Conservation (phyloP, 495 filamentous ascomycete species). For the Durotheca rogersii region DNA sequence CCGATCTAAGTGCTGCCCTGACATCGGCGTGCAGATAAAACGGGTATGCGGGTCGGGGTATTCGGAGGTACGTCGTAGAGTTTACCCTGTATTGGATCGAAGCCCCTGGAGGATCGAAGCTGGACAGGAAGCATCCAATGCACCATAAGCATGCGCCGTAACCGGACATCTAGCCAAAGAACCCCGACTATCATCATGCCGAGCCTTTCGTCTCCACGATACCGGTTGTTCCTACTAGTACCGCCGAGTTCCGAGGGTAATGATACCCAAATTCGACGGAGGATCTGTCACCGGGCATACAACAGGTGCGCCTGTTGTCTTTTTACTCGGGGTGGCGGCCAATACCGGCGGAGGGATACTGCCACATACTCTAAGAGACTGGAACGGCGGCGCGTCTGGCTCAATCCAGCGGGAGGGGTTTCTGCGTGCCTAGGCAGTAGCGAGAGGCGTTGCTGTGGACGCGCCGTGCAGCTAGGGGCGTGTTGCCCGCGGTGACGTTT, state of each 20-base stretch:
- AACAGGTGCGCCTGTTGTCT: background rate
- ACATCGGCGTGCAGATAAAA: no score
- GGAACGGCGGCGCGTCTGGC: background rate
- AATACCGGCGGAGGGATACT: slow-evolving; percentile 1
- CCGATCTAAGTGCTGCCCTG: no score
- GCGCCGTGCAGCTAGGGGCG: slow-evolving; percentile 5
- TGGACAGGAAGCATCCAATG: background rate
- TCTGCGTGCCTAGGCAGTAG: slow-evolving; percentile 3
- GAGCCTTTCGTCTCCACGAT: background rate
- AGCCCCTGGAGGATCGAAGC: background rate
- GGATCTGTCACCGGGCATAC: background rate
- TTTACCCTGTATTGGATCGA: background rate
- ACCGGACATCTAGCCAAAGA: background rate
- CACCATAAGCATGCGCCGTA: background rate
- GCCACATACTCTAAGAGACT: slow-evolving; percentile 25
- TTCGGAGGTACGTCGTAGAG: background rate
- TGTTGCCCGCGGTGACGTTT: slow-evolving; percentile 9
- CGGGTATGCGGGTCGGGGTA: background rate
- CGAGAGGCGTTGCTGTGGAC: background rate
- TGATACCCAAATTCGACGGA: background rate
- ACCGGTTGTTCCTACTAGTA: background rate
- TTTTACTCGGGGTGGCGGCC: background rate
- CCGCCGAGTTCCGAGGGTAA: background rate
- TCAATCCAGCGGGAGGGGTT: slow-evolving; percentile 9
- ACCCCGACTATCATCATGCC: background rate